Percentiles rank a stretch among this genome's conserved stretches.
Evolutionary conservation across 2,329 filamentous ascomycete genomes (phyloP).

Genomic region (Pyrenophora graminea): DNA sequence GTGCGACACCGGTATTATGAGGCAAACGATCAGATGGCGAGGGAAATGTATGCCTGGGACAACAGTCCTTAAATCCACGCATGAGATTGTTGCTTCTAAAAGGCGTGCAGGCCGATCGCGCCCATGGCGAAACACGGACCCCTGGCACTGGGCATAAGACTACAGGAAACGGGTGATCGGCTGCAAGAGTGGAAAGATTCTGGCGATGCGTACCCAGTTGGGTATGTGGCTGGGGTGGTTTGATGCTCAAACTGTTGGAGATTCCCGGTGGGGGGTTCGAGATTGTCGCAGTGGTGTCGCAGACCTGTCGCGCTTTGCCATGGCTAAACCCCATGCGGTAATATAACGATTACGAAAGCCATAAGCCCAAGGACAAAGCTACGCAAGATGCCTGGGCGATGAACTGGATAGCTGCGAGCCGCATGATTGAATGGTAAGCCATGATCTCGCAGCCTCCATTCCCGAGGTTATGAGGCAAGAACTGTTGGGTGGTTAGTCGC

Average conservation of each 20-base stretch:
- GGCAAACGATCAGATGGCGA: slow-evolving; percentile 28
- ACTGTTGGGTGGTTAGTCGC: slow-evolving; percentile 30
- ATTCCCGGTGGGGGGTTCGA: slow-evolving; percentile 26
- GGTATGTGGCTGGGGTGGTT: slow-evolving; percentile 21
- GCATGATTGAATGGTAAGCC: slow-evolving; percentile 32
- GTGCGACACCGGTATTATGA: background rate
- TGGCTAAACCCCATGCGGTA: slow-evolving; percentile 27
- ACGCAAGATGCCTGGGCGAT: slow-evolving; percentile 29
- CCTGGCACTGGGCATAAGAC: slow-evolving; percentile 38
- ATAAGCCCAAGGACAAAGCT: slow-evolving; percentile 18
- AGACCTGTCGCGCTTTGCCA: slow-evolving; percentile 44
- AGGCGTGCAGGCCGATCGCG: slow-evolving; percentile 29
- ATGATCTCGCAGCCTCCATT: slow-evolving; percentile 36
- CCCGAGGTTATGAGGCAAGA: slow-evolving; percentile 38
- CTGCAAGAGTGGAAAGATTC: slow-evolving; percentile 39
- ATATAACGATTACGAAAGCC: slow-evolving; percentile 30
- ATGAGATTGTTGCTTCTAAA: slow-evolving; percentile 43
- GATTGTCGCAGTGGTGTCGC: slow-evolving; percentile 43
- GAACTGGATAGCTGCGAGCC: slow-evolving; percentile 28
- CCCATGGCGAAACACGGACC: slow-evolving; percentile 45
- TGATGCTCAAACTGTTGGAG: slow-evolving; percentile 42
- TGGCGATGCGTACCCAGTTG: slow-evolving; percentile 26
- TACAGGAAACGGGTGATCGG: slow-evolving; percentile 31
- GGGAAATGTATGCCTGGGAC: slow-evolving; percentile 33
- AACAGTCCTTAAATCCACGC: slow-evolving; percentile 45